These are phyloP conservation scores for Botrytis fragariae DNA, from an alignment of 2,329 filamentous ascomycete genomes.

Conservation along the genomic window DNA sequence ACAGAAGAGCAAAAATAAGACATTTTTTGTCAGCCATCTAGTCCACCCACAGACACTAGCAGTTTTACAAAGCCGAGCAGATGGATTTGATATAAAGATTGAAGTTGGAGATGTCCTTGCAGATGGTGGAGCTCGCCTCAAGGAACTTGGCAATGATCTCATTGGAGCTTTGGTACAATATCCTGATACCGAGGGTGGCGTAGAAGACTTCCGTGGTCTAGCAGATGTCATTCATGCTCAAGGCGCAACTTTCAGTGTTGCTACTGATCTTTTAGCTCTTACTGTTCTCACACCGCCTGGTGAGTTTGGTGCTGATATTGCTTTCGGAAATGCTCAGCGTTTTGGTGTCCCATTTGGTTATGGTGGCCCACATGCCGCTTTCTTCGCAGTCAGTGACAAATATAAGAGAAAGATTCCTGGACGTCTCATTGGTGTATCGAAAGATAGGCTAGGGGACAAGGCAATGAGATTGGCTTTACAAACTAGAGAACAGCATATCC, in stretches of 20 bases:
- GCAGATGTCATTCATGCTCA: conserved; percentile 74
- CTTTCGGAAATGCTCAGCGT: conserved; percentile 87
- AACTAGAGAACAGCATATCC: conserved; percentile 93
- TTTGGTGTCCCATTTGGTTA: conserved; percentile 90
- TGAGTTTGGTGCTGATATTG: conserved; percentile 93
- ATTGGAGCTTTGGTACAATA: conserved; percentile 94
- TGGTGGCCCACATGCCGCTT: conserved; percentile 93
- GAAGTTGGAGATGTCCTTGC: conserved; percentile 69
- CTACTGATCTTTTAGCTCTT: conserved; percentile 84
- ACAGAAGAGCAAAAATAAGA: conserved; percentile 72
- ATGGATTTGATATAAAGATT: conserved; percentile 87
- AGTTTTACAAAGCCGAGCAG: conserved; percentile 79
- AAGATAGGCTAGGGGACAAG: conserved; percentile 78
- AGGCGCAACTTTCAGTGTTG: conserved; percentile 78
- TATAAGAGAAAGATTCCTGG: conserved; percentile 94
- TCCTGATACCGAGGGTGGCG: conserved; percentile 80
- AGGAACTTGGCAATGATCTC: conserved; percentile 74
- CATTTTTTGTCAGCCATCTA: conserved; percentile 77
- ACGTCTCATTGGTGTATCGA: conserved; percentile 84
- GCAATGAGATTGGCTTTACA: conserved; percentile 84
- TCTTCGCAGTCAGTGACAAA: conserved; percentile 89
- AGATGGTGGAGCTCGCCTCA: conserved; percentile 61
- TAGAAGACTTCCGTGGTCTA: conserved; percentile 72
- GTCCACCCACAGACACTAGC: conserved; percentile 84
- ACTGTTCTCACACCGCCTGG: conserved; percentile 86